Evolutionary conservation across 495 filamentous ascomycete species (phyloP).

Genomic region (Hyaloscypha variabilis): DNA sequence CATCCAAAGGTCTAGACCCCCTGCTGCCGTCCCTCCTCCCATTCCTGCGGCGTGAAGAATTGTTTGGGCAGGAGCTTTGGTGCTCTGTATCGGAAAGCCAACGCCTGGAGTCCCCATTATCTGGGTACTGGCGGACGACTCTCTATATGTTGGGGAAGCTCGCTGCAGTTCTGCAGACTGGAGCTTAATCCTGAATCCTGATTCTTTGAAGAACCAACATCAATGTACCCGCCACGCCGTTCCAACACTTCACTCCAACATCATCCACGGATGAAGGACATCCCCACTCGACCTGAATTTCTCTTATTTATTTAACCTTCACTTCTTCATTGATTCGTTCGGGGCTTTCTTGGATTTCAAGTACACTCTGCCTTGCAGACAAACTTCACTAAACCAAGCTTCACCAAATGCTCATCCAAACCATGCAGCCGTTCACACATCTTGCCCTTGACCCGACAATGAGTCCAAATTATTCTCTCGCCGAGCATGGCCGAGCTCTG

Average conservation of each 20-base stretch:
- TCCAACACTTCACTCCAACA: background rate
- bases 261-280: conserved; percentile 24
- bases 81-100: too few species aligned
- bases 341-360: too few species aligned
- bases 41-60: background rate
- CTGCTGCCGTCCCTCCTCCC: background rate
- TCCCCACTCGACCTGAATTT: background rate
- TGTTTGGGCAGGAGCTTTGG: background rate
- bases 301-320: background rate
- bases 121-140: too few species aligned
- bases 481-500: background rate
- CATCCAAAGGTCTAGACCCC: too few species aligned
- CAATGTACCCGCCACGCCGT: too few species aligned
- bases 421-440: too few species aligned
- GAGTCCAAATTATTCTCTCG: background rate
- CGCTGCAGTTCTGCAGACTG: background rate
- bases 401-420: too few species aligned
- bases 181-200: background rate
- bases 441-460: background rate
- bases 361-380: too few species aligned
- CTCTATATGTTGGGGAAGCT: background rate
- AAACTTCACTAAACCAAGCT: too few species aligned
- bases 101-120: too few species aligned
- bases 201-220: background rate
- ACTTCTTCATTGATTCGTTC: background rate